Conservation (phyloP, 202 grass and related monocot species). For the Elaeis oleifera region DNA sequence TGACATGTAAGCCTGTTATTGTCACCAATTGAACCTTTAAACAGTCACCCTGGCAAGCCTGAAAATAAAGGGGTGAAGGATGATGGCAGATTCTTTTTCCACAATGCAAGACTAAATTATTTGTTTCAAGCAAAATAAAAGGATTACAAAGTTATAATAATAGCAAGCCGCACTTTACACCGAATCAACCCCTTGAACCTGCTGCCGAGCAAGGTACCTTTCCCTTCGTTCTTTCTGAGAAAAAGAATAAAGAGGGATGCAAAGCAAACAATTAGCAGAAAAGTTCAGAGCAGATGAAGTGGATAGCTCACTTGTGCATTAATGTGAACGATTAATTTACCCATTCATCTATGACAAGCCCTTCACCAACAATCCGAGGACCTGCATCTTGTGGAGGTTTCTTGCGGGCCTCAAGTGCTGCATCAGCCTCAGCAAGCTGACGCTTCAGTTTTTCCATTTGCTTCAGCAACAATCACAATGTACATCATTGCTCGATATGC, state of each 20-base stretch:
- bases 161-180: conserved; percentile 29
- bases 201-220: conserved; percentile 85
- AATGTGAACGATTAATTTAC: conserved; percentile 32
- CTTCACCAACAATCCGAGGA: conserved; percentile 73
- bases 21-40: no score
- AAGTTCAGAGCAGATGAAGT: not conserved
- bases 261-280: not conserved
- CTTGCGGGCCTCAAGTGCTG: conserved; percentile 84
- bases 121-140: no score
- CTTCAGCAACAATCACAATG: conserved; percentile 19
- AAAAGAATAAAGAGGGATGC: conserved; percentile 24
- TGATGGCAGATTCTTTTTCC: no score
- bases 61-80: no score
- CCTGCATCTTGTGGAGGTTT: conserved; percentile 74
- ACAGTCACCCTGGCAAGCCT: no score
- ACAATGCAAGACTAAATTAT: no score
- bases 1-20: no score
- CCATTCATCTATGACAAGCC: conserved; percentile 99
- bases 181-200: conserved; percentile 76
- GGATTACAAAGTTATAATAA: no score
- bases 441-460: conserved; percentile 94
- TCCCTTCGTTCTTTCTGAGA: conserved; percentile 90
- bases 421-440: conserved; percentile 90
- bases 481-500: not conserved
- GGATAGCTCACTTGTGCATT: not conserved